Evolutionary conservation across 768 basidiomycete species (phyloP).

Genomic region (Lentinus tigrinus): DNA sequence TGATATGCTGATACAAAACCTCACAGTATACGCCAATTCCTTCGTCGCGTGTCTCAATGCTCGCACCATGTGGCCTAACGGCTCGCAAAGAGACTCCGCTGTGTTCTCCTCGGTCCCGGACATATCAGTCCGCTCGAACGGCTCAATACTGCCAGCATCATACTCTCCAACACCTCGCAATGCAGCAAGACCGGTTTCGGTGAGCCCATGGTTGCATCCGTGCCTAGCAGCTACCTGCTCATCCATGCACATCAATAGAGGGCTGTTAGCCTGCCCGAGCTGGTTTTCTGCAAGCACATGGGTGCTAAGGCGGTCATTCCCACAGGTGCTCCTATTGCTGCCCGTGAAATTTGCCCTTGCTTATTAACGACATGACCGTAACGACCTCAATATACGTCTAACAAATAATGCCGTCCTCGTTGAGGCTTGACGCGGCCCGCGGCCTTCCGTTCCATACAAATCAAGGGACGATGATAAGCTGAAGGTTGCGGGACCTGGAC

Average conservation of each 20-base stretch:
- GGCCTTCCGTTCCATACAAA: too few species aligned
- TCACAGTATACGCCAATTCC: constrained; percentile 13
- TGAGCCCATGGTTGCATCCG: neutral
- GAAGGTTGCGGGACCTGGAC: too few species aligned
- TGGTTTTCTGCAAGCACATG: constrained; percentile 13
- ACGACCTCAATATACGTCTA: neutral
- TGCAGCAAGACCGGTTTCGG: constrained; percentile 8
- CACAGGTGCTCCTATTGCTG: neutral
- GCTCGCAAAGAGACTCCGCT: constrained; percentile 5
- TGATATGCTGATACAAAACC: too few species aligned
- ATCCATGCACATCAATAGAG: constrained; percentile 1
- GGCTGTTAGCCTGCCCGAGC: constrained; percentile 11
- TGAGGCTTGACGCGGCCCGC: too few species aligned
- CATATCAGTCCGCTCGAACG: constrained; percentile 13
- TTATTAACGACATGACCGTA: constrained; percentile 8
- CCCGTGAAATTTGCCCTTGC: constrained; percentile 10
- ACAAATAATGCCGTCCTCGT: neutral
- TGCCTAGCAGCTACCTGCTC: neutral
- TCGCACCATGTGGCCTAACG: constrained; percentile 5
- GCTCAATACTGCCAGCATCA: constrained; percentile 1
- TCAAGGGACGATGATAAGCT: too few species aligned
- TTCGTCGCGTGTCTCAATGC: constrained; percentile 19
- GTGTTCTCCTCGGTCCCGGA: constrained; percentile 15
- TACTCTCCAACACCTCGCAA: constrained; percentile 7
- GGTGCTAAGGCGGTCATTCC: neutral